Percentiles rank a stretch among this genome's conserved stretches.
Evolutionary conservation across 306 rosid species (phyloP).

Genomic region (Prunus persica): DNA sequence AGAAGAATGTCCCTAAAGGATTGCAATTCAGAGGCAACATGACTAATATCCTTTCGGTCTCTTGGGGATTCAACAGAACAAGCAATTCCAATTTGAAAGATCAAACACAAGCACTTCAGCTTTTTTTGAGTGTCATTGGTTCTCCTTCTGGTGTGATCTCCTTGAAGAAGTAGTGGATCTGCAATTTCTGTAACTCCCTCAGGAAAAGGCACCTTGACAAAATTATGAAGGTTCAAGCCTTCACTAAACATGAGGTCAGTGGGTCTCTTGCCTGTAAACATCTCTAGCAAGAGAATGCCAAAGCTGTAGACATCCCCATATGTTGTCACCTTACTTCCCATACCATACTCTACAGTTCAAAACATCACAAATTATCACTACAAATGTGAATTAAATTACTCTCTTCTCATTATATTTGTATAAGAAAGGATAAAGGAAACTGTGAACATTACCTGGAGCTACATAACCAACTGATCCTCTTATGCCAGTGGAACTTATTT

Average conservation of each 20-base stretch:
- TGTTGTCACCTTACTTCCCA: background rate
- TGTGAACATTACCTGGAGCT: background rate
- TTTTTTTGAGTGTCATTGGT: background rate
- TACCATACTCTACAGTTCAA: background rate
- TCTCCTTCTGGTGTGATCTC: background rate
- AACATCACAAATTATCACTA: background rate
- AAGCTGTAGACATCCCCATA: background rate
- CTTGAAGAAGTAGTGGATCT: background rate
- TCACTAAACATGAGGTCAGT: conserved; percentile 14
- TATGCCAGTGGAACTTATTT: background rate
- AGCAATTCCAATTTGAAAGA: background rate
- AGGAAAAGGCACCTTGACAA: background rate
- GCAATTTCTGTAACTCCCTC: background rate
- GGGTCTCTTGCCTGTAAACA: background rate
- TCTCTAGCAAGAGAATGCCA: conserved; percentile 7
- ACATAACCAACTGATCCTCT: conserved; percentile 2
- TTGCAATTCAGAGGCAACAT: background rate
- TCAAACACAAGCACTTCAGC: background rate
- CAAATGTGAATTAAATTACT: too few species aligned
- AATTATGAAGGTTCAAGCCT: background rate
- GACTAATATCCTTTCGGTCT: background rate
- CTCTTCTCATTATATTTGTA: too few species aligned
- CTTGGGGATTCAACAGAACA: background rate
- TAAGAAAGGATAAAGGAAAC: background rate
- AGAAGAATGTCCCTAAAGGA: background rate